Base-by-base conservation (phyloP, 345 rosid genomes). In the Moringa oleifera region DNA sequence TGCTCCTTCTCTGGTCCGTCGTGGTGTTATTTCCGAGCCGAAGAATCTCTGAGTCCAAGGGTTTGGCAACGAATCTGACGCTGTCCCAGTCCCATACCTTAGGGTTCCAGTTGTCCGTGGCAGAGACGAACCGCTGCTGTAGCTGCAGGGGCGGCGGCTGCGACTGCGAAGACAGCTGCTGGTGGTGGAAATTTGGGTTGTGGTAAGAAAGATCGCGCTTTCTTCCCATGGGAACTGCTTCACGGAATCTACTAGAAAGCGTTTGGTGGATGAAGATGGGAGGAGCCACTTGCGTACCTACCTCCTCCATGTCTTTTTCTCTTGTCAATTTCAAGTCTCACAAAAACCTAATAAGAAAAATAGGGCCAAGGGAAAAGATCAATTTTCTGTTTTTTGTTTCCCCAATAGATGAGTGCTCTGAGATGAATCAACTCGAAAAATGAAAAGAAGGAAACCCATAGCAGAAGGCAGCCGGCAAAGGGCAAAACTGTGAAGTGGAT, bases 61-160 rank as follows among this genome's bases (percentile, higher is more conserved):
- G 87, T 69, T 79, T 85, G 17, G 86, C 96, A 51, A 82, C 70
- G 59, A 91, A 89, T 57, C 85, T 75, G 24, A 73, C 77, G 37
- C 82, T 73, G 64, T 91, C 96, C 98, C 98, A 91, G 57, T 82
- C 77, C 98, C 98, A 91, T 23, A 77, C 69, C 61, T 68, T 81
- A 15, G 90, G 77, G 65, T 79, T 81, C 98, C 98, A 91, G 72
- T 80, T 78, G 47, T 77, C 86, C 36, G 75, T 58, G 20, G 75
- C 66, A 55, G 66, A 69, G n/a, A 55, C 72, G 25, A 50, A 53
- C 12, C 63, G 73, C 18, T 63, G 67, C 54, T 66, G 77, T 12
- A 71, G 58, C 18, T 56, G 68, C 21, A 45, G 54, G 36, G 69
- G 20, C 54, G 73, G 41, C 6, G 31, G 61, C 13, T 59, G 65